A percentile compares a stretch with the other conserved stretches of the same genome.
Conservation (phyloP, 2,329 filamentous ascomycete genomes). For the Colletotrichum gigasporum region DNA sequence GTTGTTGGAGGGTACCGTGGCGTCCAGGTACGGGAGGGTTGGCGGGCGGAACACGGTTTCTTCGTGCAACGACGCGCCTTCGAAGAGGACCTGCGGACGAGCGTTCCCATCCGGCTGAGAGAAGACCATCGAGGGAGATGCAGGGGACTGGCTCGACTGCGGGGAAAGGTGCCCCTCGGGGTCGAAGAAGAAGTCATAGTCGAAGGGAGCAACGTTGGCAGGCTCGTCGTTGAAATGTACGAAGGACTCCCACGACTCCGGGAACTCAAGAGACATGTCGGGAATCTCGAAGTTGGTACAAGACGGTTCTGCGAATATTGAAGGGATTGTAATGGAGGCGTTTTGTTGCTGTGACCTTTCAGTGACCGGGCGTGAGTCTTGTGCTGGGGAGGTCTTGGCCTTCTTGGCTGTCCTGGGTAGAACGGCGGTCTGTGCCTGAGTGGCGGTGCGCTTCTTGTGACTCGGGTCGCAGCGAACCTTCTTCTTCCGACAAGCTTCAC, state of each 20-base stretch:
- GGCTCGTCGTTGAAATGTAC: slow-evolving; percentile 53
- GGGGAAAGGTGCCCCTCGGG: slow-evolving; percentile 54
- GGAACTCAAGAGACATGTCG: slow-evolving; percentile 15
- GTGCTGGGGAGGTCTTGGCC: slow-evolving; percentile 42
- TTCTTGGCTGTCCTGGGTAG: slow-evolving; percentile 52
- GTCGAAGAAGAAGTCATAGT: slow-evolving; percentile 58
- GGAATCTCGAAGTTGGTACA: slow-evolving; percentile 31
- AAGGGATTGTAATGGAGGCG: neutral
- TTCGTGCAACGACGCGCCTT: neutral
- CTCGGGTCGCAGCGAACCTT: slow-evolving; percentile 71
- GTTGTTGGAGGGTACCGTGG: slow-evolving; percentile 46
- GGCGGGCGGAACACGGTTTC: slow-evolving; percentile 6
- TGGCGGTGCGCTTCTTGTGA: slow-evolving; percentile 59
- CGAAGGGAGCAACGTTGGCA: slow-evolving; percentile 41
- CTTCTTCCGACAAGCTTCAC: slow-evolving; percentile 68
- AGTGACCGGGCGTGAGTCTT: slow-evolving; percentile 19
- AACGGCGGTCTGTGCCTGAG: slow-evolving; percentile 42
- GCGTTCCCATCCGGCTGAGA: slow-evolving; percentile 15
- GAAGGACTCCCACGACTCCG: slow-evolving; percentile 56
- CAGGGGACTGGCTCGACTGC: slow-evolving; percentile 39
- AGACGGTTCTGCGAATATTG: slow-evolving; percentile 33
- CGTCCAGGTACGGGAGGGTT: slow-evolving; percentile 53
- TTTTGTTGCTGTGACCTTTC: neutral
- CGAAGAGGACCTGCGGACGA: neutral
- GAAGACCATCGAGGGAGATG: slow-evolving; percentile 43